Percentiles rank a stretch among this genome's conserved stretches.
Conservation (phyloP, 2,329 filamentous ascomycete species). For the Paecilomyces variotii region DNA sequence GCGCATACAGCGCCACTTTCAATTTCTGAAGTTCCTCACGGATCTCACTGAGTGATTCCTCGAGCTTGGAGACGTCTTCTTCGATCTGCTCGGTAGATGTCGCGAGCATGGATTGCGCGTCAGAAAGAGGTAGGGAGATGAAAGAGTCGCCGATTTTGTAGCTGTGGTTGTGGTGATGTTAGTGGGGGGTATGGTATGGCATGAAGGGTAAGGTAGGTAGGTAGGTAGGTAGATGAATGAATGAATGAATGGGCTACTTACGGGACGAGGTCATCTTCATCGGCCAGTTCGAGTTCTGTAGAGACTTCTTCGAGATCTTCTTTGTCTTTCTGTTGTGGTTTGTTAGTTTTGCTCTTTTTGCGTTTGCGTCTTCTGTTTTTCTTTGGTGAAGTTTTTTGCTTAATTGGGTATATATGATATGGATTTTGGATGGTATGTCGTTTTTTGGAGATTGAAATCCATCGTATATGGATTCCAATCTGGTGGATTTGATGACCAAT, state of each 20-base stretch:
- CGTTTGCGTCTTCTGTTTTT: constrained; percentile 5
- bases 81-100: constrained; percentile 66
- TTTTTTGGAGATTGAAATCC: too few relatives aligned
- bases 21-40: constrained; percentile 82
- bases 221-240: neutral
- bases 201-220: neutral
- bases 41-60: constrained; percentile 66
- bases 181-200: neutral
- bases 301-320: constrained; percentile 93
- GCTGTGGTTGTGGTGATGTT: constrained; percentile 40
- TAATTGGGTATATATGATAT: neutral
- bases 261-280: constrained; percentile 91
- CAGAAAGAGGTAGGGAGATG: constrained; percentile 71
- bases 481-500: too few relatives aligned
- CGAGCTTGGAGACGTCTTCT: constrained; percentile 63
- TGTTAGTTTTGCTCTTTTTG: constrained; percentile 13
- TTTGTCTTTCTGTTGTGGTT: constrained; percentile 75
- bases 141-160: constrained; percentile 98
- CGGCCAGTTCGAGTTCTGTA: constrained; percentile 83
- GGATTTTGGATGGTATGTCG: too few relatives aligned
- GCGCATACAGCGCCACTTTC: constrained; percentile 86
- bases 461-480: neutral
- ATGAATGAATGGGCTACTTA: constrained; percentile 41
- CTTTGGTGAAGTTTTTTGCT: neutral
- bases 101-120: constrained; percentile 79